phyloP scores from a whole-genome alignment of 208 protist species.

The Acanthamoeba triangularis region DNA sequence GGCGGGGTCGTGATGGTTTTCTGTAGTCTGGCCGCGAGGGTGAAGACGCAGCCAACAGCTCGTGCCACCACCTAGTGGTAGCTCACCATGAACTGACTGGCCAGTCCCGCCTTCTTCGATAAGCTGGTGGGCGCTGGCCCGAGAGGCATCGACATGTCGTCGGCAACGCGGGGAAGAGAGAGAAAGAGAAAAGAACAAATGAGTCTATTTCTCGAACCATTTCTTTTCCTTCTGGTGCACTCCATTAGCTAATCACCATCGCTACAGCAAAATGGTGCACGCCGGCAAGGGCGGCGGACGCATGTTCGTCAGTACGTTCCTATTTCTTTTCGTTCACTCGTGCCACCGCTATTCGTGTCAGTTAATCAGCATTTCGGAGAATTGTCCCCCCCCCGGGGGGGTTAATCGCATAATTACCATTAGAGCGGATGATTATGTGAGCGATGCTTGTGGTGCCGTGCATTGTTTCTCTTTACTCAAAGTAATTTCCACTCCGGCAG shows the following conservation, averaged over 20 bases:
- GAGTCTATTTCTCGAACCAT: too few relatives aligned
- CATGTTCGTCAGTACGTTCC: constrained; percentile 35
- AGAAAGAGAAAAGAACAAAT: too few relatives aligned
- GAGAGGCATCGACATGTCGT: too few relatives aligned
- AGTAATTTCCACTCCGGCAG: neutral
- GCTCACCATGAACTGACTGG: too few relatives aligned
- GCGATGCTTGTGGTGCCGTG: neutral
- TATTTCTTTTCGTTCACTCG: neutral
- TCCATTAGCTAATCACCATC: neutral
- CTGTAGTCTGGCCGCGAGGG: too few relatives aligned
- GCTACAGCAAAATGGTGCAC: constrained; percentile 24
- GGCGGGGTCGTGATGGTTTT: neutral
- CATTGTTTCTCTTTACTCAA: neutral
- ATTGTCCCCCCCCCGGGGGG: neutral
- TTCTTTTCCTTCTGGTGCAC: too few relatives aligned
- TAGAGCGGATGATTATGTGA: neutral
- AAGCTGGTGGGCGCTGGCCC: too few relatives aligned
- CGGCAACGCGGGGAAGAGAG: too few relatives aligned
- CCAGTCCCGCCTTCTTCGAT: too few relatives aligned
- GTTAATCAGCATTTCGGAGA: neutral
- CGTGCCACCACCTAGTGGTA: too few relatives aligned
- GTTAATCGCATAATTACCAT: neutral
- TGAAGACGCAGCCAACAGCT: too few relatives aligned
- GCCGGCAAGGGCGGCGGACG: constrained; percentile 48
- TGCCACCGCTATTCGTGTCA: neutral